phyloP scores from a whole-genome alignment of 2,329 filamentous ascomycete species.

The Alternaria longipes region DNA sequence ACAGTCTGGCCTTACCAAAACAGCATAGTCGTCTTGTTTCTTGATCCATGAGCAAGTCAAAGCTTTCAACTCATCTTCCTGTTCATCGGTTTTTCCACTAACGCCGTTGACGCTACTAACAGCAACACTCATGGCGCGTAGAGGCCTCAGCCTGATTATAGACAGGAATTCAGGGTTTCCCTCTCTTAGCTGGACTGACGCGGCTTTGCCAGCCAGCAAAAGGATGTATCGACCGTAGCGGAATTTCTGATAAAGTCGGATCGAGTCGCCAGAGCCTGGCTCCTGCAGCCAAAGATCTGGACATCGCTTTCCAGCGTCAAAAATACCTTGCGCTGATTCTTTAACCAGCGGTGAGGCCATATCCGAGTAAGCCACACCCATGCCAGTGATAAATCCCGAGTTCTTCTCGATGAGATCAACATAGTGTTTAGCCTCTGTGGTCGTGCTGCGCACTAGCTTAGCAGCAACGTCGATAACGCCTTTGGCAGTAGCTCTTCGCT shows the following conservation, averaged over 20 bases:
- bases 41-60: constrained; percentile 17
- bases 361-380: constrained; percentile 56
- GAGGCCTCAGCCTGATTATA: not conserved
- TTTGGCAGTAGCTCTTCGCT: constrained; percentile 56
- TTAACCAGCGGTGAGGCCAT: constrained; percentile 49
- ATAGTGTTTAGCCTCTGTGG: constrained; percentile 57
- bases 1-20: constrained; percentile 21
- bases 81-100: not conserved
- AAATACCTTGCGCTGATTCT: constrained; percentile 48
- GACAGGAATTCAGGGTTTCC: constrained; percentile 1
- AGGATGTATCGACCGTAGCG: constrained; percentile 21
- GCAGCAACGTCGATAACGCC: constrained; percentile 60
- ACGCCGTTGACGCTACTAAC: not conserved
- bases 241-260: constrained; percentile 18
- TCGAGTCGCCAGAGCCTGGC: not conserved
- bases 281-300: constrained; percentile 27
- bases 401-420: constrained; percentile 60
- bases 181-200: not conserved
- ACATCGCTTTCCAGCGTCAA: constrained; percentile 39
- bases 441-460: constrained; percentile 57
- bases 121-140: constrained; percentile 10
- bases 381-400: constrained; percentile 60
- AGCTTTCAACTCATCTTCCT: not conserved
- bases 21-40: constrained; percentile 12
- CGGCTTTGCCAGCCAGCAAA: constrained; percentile 3